These are phyloP conservation scores for Plantago coronopus DNA, from an alignment of 305 asterid genomes.

Conservation along the genomic window DNA sequence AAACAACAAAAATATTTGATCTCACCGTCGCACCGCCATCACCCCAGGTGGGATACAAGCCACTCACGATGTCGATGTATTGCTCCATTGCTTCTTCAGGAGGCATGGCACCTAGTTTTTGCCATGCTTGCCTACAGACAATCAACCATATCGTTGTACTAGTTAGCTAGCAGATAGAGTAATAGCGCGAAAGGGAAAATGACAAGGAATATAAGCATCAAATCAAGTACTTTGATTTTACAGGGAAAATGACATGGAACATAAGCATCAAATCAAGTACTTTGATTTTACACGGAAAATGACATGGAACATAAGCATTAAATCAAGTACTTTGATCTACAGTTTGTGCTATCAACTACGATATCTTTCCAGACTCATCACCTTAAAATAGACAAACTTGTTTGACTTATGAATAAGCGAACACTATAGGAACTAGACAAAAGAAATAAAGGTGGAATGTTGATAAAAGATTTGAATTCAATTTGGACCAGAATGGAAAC, in stretches of 20 bases:
- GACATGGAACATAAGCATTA: constrained; percentile 11
- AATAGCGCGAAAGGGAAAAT: constrained; percentile 4
- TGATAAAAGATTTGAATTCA: not conserved
- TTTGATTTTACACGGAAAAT: too few species aligned
- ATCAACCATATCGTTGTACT: constrained; percentile 22
- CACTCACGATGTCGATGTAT: constrained; percentile 74
- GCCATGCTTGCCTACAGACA: constrained; percentile 92
- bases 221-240: too few species aligned
- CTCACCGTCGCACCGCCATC: constrained; percentile 61
- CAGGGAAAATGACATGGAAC: constrained; percentile 4
- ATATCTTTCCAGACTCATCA: not conserved
- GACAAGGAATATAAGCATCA: constrained; percentile 10
- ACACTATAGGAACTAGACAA: not conserved
- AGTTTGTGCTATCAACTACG: constrained; percentile 1
- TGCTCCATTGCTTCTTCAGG: constrained; percentile 97
- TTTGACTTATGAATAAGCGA: not conserved
- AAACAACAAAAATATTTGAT: constrained; percentile 25
- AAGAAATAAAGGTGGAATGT: not conserved
- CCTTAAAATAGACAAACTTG: not conserved
- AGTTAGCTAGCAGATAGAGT: constrained; percentile 23
- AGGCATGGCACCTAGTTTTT: constrained; percentile 89
- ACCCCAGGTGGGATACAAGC: constrained; percentile 85
- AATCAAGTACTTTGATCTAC: constrained; percentile 10
- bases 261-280: constrained; percentile 9
- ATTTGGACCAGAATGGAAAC: not conserved